phyloP scores from a whole-genome alignment of 2,329 filamentous ascomycete species.

The Beauveria asiatica region DNA sequence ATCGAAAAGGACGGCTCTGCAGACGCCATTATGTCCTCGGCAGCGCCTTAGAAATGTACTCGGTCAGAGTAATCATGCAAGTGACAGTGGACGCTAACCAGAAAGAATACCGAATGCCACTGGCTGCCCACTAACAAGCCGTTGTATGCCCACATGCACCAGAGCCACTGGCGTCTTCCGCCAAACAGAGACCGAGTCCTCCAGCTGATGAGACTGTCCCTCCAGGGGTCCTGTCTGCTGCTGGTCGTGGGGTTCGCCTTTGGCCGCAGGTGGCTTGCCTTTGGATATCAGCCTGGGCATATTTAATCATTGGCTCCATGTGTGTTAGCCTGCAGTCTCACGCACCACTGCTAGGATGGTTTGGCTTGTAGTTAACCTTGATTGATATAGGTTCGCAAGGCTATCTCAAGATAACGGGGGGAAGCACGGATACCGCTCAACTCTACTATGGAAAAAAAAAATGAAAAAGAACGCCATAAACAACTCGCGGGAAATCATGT shows the following conservation, averaged over 20 bases:
- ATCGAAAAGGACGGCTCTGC: not conserved
- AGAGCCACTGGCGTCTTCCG: not conserved
- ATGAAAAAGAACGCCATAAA: slow-evolving; percentile 1
- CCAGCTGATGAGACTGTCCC: not conserved
- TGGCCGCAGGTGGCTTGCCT: not conserved
- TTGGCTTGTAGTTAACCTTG: not conserved
- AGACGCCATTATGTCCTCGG: slow-evolving; percentile 8
- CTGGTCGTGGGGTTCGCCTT: not conserved
- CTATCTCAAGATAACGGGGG: not conserved
- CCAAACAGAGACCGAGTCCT: slow-evolving; percentile 4
- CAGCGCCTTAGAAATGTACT: not conserved
- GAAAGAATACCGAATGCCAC: slow-evolving; percentile 11
- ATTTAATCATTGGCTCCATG: not conserved
- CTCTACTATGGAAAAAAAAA: not conserved
- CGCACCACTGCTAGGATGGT: not conserved
- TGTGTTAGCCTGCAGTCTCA: not conserved
- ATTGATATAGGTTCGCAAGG: not conserved
- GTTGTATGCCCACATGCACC: slow-evolving; percentile 10
- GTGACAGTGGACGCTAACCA: slow-evolving; percentile 10
- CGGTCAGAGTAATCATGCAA: slow-evolving; percentile 10
- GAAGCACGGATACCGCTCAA: not conserved
- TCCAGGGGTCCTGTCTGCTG: not conserved
- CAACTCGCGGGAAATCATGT: not conserved
- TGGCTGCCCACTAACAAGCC: slow-evolving; percentile 9
- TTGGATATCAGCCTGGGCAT: no score